phyloP scores from a whole-genome alignment of 257 asterid species.

The Primulina eburnea region DNA sequence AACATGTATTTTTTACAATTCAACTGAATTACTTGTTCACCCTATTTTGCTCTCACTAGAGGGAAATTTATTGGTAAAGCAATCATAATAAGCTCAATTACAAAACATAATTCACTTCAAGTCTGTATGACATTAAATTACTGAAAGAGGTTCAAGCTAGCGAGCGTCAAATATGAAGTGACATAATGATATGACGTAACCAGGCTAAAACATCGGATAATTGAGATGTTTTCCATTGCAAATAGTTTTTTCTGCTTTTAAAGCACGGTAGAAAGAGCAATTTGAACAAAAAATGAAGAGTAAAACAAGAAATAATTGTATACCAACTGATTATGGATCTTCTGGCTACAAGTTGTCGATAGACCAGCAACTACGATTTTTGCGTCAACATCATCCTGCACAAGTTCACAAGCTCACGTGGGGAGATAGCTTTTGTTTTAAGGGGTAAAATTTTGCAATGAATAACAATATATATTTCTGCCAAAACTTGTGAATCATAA shows the following conservation, averaged over 20 bases:
- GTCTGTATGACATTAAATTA: background rate
- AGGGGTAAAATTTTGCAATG: slow-evolving; percentile 5
- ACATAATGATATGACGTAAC: no score
- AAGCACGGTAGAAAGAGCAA: slow-evolving; percentile 1
- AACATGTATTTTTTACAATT: slow-evolving; percentile 11
- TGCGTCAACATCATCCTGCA: slow-evolving; percentile 83
- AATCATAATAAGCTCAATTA: background rate
- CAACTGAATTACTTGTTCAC: background rate
- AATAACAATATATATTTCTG: slow-evolving; percentile 14
- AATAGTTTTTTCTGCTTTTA: background rate
- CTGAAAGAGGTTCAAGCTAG: background rate
- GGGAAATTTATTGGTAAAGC: background rate
- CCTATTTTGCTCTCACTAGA: background rate
- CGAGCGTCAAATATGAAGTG: background rate
- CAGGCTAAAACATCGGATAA: background rate
- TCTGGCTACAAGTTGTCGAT: slow-evolving; percentile 97
- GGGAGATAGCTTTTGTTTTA: slow-evolving; percentile 10
- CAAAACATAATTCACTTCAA: background rate
- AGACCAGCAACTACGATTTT: slow-evolving; percentile 77
- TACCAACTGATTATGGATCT: slow-evolving; percentile 99
- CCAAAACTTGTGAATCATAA: slow-evolving; percentile 9
- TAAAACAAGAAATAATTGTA: slow-evolving; percentile 16
- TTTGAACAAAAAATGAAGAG: background rate
- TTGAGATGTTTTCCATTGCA: slow-evolving; percentile 8
- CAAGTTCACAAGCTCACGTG: slow-evolving; percentile 17